These are phyloP conservation scores for Fusarium neocosmosporiellum DNA, from an alignment of 2,329 filamentous ascomycete genomes.

Conservation along the genomic window DNA sequence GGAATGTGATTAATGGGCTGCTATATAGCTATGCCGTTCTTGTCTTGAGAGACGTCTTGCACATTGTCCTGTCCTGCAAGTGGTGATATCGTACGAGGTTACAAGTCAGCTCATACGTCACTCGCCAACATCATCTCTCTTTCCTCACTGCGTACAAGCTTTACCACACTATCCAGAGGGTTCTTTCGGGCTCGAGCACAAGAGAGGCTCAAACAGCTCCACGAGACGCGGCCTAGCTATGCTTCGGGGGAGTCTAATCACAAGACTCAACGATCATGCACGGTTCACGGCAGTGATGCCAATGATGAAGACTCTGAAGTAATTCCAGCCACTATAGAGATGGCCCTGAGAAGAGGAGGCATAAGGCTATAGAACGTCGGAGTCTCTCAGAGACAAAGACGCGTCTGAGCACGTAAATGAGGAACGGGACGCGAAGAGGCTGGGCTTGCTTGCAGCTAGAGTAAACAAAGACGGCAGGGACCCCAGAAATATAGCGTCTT, in stretches of 20 bases:
- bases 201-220: not conserved
- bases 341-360: no score
- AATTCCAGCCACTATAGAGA: not conserved
- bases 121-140: not conserved
- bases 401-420: not conserved
- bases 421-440: not conserved
- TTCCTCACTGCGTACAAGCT: not conserved
- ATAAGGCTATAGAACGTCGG: not conserved
- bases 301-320: not conserved
- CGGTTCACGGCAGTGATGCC: not conserved
- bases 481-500: not conserved
- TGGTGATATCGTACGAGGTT: not conserved
- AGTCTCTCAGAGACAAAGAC: not conserved
- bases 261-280: not conserved
- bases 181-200: not conserved
- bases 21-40: not conserved
- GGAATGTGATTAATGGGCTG: not conserved
- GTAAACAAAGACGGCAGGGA: not conserved
- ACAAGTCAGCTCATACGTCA: not conserved
- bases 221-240: not conserved
- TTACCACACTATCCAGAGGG: not conserved
- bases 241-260: not conserved
- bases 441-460: not conserved
- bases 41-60: not conserved
- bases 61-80: not conserved